phyloP scores from a whole-genome alignment of 83 land plant genomes.

The Thuja plicata region DNA sequence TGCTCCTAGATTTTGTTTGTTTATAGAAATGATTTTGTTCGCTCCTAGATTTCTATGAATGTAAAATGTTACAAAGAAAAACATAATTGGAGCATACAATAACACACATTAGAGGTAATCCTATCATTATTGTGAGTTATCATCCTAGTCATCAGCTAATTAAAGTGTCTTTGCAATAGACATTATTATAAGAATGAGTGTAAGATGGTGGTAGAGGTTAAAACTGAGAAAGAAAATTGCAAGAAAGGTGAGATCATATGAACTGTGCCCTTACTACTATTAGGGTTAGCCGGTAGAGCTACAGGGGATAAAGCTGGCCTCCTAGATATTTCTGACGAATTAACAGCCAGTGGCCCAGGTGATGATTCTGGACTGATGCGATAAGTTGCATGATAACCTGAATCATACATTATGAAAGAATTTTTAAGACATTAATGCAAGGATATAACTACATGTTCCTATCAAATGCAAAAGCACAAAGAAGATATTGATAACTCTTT shows the following conservation, averaged over 20 bases:
- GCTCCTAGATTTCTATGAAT: no score
- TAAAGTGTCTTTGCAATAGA: no score
- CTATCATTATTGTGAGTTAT: no score
- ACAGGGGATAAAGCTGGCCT: background rate
- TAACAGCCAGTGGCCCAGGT: background rate
- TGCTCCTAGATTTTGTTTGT: no score
- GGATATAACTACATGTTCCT: background rate
- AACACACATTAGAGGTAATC: no score
- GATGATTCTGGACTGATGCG: conserved; percentile 4
- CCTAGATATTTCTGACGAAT: background rate
- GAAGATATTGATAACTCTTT: background rate
- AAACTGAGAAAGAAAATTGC: background rate
- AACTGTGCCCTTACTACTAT: background rate
- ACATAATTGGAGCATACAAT: no score
- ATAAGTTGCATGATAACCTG: conserved; percentile 1
- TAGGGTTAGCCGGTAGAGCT: conserved; percentile 9
- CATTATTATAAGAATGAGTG: no score
- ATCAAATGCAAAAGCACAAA: background rate
- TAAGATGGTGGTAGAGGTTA: background rate
- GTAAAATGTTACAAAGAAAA: no score
- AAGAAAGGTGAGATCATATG: background rate
- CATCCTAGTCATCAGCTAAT: no score
- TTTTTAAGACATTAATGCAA: background rate
- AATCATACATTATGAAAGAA: background rate
- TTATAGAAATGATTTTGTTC: no score